Evolutionary conservation across 2,329 filamentous ascomycete genomes (phyloP).

Genomic region (Aplosporella prunicola): DNA sequence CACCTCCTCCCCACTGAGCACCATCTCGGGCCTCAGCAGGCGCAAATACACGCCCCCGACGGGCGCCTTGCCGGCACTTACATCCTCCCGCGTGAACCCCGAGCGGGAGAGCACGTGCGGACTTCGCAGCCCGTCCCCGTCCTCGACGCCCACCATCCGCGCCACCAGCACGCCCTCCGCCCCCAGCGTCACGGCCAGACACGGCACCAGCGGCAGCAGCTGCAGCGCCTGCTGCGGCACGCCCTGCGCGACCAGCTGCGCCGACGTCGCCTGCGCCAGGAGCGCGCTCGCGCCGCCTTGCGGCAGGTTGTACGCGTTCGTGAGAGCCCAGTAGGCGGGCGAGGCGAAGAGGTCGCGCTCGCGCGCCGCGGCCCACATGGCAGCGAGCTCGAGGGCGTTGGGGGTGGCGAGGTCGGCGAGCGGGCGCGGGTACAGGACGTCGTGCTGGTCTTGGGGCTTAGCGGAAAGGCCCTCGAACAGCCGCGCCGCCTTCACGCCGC

Average conservation of each 20-base stretch:
- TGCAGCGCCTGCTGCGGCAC: conserved; percentile 77
- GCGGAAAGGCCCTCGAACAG: conserved; percentile 46
- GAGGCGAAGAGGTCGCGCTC: conserved; percentile 58
- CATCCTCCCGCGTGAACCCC: conserved; percentile 45
- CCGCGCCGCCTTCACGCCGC: conserved; percentile 62
- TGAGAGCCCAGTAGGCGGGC: conserved; percentile 65
- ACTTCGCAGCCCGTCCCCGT: too few species aligned
- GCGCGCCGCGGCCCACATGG: conserved; percentile 66
- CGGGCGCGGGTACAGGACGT: conserved; percentile 50
- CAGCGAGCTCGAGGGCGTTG: conserved; percentile 69
- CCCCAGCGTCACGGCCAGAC: conserved; percentile 77
- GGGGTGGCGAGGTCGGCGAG: conserved; percentile 70
- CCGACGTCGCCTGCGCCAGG: conserved; percentile 58
- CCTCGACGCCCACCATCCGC: conserved; percentile 56
- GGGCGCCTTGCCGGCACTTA: conserved; percentile 42
- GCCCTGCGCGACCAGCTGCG: conserved; percentile 63
- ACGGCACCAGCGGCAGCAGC: conserved; percentile 79
- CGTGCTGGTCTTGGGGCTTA: conserved; percentile 7
- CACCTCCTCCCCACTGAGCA: conserved; percentile 52
- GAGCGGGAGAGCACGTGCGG: too few species aligned
- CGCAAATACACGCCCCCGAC: conserved; percentile 76
- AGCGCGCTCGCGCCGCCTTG: conserved; percentile 59
- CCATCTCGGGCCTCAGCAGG: conserved; percentile 54
- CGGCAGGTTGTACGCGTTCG: conserved; percentile 70
- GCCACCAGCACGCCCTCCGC: conserved; percentile 65